Conservation (phyloP, 73 alveolate genomes). For the Paramecium pentaurelia region DNA sequence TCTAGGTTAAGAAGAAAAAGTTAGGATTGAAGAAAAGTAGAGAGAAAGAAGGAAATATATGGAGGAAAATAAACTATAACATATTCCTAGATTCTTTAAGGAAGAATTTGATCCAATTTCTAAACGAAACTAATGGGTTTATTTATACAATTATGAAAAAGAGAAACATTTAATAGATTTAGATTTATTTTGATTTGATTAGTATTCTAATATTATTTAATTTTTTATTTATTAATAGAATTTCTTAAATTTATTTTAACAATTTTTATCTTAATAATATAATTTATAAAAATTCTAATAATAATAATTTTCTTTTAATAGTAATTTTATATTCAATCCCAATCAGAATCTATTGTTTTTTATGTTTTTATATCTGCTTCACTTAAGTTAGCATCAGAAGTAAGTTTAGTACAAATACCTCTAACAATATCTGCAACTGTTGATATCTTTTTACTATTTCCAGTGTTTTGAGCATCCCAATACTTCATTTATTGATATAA, state of each 20-base stretch:
- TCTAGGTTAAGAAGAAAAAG: slow-evolving; percentile 20
- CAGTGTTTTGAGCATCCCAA: background rate
- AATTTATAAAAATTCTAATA: background rate
- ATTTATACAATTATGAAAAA: background rate
- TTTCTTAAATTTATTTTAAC: background rate
- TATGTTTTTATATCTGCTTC: background rate
- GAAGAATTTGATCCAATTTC: background rate
- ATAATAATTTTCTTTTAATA: background rate
- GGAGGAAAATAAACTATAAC: background rate
- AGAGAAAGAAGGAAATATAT: slow-evolving; percentile 1
- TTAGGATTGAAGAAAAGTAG: background rate
- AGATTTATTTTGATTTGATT: background rate
- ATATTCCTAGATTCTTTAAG: background rate
- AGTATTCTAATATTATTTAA: background rate
- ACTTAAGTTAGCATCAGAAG: background rate
- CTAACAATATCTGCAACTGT: background rate
- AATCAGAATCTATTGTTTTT: background rate
- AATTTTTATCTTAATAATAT: background rate
- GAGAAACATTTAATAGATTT: background rate
- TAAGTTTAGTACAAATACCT: background rate
- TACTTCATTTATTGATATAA: background rate
- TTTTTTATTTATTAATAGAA: background rate
- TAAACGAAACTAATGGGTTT: background rate
- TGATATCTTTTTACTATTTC: background rate
- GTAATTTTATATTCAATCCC: background rate